Base-by-base conservation (phyloP, 2,329 filamentous ascomycete genomes). In the Epichloe baconii region DNA sequence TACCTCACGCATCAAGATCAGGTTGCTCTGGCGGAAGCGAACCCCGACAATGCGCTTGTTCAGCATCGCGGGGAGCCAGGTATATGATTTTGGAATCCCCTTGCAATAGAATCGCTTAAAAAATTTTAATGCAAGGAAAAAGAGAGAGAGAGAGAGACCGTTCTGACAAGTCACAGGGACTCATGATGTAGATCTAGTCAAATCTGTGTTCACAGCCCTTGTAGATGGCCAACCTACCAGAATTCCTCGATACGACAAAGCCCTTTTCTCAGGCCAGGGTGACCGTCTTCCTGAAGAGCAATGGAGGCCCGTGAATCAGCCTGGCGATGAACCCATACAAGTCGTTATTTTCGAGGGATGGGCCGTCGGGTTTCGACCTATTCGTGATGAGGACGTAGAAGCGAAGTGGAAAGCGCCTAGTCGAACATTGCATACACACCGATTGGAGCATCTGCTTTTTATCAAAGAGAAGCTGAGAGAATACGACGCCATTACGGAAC, bases 281-380 rank as follows among this genome's bases (percentile, higher is more conserved):
- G 88, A 95, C 67, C 82, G 89, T 47, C 71, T 78, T 1, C 78
- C 83, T 0, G 68, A 77, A 52, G 68, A 67, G 11, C 62, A 74
- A 45, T 94, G 88, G 86, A 68, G 74, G 26, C 61, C 62, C 14
- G 74, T 84, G 53, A 80, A 80, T 57, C 68, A 64, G 44, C 68
- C 66, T 0, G 75, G 74, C 8, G 71, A 77, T 49, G 65, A 62
- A 2, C 71, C 66, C n/a, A 67, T 78, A 23, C 67, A 77, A 23
- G 79, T 91, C 6, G 76, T 95, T 21, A 79, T 95, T 48, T 82
- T 95, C 56, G 89, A 96, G 66, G 89, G 90, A 17, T 95, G 89
- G 90, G 93, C 85, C 65, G 81, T 95, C 12, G 90, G 88, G 3
- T 95, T 95, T 68, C 80, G 82, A 5, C 67, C 84, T 0, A 66